Percentiles rank a stretch among this genome's conserved stretches.
phyloP scores from a whole-genome alignment of 345 rosid species.

The Dipteronia dyeriana region DNA sequence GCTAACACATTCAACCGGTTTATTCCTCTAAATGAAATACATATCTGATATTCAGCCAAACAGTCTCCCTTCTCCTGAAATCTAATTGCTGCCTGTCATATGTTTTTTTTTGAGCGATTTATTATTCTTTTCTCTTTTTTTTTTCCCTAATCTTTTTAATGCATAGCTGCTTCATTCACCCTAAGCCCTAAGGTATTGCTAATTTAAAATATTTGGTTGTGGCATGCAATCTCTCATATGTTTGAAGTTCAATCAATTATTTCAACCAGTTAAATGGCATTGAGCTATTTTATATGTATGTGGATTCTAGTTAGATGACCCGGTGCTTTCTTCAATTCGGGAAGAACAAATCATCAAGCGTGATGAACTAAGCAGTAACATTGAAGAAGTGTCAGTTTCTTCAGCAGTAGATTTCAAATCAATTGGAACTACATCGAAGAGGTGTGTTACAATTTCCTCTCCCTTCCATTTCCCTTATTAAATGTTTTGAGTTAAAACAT shows the following conservation, averaged over 20 bases:
- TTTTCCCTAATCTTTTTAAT: not conserved
- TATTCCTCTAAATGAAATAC: not conserved
- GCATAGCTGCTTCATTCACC: not conserved
- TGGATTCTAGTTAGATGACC: constrained; percentile 31
- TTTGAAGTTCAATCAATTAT: not conserved
- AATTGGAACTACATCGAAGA: constrained; percentile 19
- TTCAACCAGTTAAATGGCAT: not conserved
- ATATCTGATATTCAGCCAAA: not conserved
- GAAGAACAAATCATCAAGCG: constrained; percentile 29
- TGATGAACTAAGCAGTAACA: constrained; percentile 19
- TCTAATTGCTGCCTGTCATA: not conserved
- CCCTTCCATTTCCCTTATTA: not conserved
- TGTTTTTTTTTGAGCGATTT: not conserved
- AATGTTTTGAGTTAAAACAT: not conserved
- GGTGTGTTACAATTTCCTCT: constrained; percentile 29
- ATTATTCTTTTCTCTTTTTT: no score
- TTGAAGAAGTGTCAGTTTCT: constrained; percentile 16
- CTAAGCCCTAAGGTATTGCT: not conserved
- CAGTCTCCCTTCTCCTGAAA: not conserved
- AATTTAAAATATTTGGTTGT: constrained; percentile 1
- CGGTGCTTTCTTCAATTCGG: constrained; percentile 14
- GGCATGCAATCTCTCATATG: not conserved
- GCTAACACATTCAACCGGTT: not conserved
- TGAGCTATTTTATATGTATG: no score
- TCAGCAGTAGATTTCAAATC: constrained; percentile 24